Percentiles rank a stretch among this genome's conserved stretches.
Conservation (phyloP, 2,329 filamentous ascomycete species). For the Aspergillaceae sp. region DNA sequence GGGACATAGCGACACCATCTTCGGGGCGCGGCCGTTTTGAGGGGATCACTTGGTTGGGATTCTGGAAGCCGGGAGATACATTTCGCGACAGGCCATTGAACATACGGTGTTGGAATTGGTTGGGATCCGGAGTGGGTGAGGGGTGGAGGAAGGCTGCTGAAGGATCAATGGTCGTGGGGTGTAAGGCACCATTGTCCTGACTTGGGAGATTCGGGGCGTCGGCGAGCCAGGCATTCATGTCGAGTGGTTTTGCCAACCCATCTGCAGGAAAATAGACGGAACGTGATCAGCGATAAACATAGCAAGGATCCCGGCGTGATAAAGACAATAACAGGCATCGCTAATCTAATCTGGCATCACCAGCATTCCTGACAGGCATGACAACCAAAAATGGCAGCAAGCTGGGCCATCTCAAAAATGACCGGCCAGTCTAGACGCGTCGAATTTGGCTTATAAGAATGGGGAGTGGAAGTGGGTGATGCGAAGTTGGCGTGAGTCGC, state of each 20-base stretch:
- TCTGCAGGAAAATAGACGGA: slow-evolving; percentile 23
- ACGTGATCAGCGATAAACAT: neutral
- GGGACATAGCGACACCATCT: slow-evolving; percentile 76
- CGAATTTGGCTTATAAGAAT: slow-evolving; percentile 6
- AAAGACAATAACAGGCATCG: neutral
- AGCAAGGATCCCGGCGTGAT: neutral
- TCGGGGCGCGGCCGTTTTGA: slow-evolving; percentile 81
- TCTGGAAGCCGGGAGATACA: slow-evolving; percentile 68
- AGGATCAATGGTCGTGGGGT: slow-evolving; percentile 38
- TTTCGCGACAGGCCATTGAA: slow-evolving; percentile 80
- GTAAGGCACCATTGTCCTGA: slow-evolving; percentile 42
- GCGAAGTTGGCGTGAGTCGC: slow-evolving; percentile 9
- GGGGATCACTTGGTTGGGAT: slow-evolving; percentile 73
- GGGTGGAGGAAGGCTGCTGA: slow-evolving; percentile 41
- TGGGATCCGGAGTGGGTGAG: slow-evolving; percentile 40
- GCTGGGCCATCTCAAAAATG: neutral
- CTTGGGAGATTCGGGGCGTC: slow-evolving; percentile 41
- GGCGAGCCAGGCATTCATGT: slow-evolving; percentile 46
- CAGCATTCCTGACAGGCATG: neutral
- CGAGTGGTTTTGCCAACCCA: slow-evolving; percentile 40
- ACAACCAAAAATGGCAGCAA: neutral
- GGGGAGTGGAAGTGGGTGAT: neutral
- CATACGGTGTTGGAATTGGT: slow-evolving; percentile 53
- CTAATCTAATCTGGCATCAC: neutral
- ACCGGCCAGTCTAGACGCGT: slow-evolving; percentile 19